These are phyloP conservation scores for Ulota crispa DNA, from an alignment of 225 moss, liverwort and hornwort species.

Conservation along the genomic window DNA sequence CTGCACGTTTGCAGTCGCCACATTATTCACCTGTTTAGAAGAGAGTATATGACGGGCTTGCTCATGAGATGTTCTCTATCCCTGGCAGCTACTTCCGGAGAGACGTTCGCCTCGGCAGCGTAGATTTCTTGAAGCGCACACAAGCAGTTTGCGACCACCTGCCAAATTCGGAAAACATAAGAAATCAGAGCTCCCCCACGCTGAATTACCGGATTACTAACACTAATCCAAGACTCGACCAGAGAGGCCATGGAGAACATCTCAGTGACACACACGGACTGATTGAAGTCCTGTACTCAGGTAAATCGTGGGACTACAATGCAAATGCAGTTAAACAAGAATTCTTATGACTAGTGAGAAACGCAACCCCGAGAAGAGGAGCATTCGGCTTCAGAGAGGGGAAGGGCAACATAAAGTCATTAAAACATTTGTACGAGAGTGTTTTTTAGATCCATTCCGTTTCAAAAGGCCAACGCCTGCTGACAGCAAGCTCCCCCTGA, in stretches of 20 bases:
- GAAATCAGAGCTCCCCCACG: conserved; percentile 7
- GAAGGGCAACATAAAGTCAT: neutral
- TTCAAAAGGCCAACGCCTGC: neutral
- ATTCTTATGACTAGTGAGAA: neutral
- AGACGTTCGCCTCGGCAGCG: conserved; percentile 67
- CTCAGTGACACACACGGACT: neutral
- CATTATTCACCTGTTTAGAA: conserved; percentile 76
- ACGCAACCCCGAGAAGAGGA: neutral
- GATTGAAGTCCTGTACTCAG: conserved; percentile 5
- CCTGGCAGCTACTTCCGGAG: conserved; percentile 72
- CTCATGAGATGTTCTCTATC: conserved; percentile 81
- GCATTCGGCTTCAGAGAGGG: conserved; percentile 3
- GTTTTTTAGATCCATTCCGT: neutral
- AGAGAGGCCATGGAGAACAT: conserved; percentile 3
- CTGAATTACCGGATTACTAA: conserved; percentile 2
- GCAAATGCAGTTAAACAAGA: neutral
- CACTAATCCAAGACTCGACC: neutral
- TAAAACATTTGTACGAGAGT: neutral
- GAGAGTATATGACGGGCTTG: conserved; percentile 72
- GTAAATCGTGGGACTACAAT: conserved; percentile 2
- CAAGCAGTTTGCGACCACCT: conserved; percentile 98
- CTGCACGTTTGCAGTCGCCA: neutral
- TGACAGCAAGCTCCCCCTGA: neutral
- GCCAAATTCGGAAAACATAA: conserved; percentile 14
- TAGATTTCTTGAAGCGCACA: conserved; percentile 90